Base-by-base conservation (phyloP, 1,284 basidiomycete genomes). In the Ustilago esculenta region DNA sequence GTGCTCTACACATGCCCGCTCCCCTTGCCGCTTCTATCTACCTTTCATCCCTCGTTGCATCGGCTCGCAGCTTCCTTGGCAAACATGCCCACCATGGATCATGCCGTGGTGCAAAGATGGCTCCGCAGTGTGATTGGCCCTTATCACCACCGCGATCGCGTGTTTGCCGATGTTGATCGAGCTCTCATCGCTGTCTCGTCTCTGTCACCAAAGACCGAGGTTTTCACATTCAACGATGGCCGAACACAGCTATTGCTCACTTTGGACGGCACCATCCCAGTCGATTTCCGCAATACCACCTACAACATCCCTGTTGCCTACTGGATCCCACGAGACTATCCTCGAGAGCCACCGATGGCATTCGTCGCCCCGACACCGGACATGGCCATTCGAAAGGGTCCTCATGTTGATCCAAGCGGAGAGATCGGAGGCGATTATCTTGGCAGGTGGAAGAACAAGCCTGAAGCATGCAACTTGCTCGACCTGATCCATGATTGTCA, bases 141-240 rank as follows among this genome's bases (percentile, higher is more conserved):
- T 3, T 96, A 96, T 78, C 80, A 84, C 1, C 81, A 87, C 59
- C 82, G 81, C 24, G 88, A 90, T 44, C 85, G 86, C 24, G 84
- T 89, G 37, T 85, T 85, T 60, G 74, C 85, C 10, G 90, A 96
- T 81, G 85, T 92, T 57, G 87, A 91, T 79, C 83, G 85, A 25
- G 85, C 86, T 11, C 86, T 97, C 53, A 75, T 83, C 23, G 84
- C 86, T 36, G 87, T 86, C 73, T 84, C 87, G 7, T 87, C 90
- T 14, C 86, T 97, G 44, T 86, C 89, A 5, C 92, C 92, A 56
- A 94, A 93, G 84, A 92, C 92, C 0, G 94, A 96, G 79, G 88
- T 94, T 9, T 96, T 94, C 86, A 97, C 91, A 0, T 94, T 91
- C 84, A 93, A 98, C 83, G 93, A 97, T 73, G 95, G 95, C 25